Percentiles rank a stretch among this genome's conserved stretches.
Conservation (phyloP, 805 yeast species). For the Ogataea populi-albae region DNA sequence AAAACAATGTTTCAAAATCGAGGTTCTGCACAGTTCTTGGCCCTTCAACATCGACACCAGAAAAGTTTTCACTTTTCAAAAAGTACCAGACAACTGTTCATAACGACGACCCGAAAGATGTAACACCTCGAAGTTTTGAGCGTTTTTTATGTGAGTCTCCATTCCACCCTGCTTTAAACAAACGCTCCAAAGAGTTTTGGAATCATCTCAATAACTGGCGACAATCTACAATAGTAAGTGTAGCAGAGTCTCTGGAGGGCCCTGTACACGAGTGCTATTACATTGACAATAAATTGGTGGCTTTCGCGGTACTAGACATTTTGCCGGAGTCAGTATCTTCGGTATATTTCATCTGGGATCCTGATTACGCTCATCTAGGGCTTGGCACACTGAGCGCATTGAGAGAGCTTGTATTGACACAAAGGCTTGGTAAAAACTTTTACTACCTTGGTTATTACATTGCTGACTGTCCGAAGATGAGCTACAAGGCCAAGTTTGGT, state of each 20-base stretch:
- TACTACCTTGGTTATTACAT: slow-evolving; percentile 82
- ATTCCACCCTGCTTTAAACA: slow-evolving; percentile 35
- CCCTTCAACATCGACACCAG: slow-evolving; percentile 48
- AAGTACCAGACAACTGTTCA: slow-evolving; percentile 75
- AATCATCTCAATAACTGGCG: slow-evolving; percentile 40
- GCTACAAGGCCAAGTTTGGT: slow-evolving; percentile 74
- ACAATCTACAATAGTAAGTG: slow-evolving; percentile 11
- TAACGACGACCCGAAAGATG: slow-evolving; percentile 50
- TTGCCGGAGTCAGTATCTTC: slow-evolving; percentile 76
- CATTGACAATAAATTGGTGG: slow-evolving; percentile 58
- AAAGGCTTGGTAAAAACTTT: slow-evolving; percentile 45
- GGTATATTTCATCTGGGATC: slow-evolving; percentile 87
- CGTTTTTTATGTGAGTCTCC: slow-evolving; percentile 72
- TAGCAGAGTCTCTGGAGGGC: slow-evolving; percentile 38
- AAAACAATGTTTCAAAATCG: slow-evolving; percentile 8
- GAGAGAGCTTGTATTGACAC: slow-evolving; percentile 59
- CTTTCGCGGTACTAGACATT: slow-evolving; percentile 73
- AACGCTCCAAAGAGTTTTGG: slow-evolving; percentile 39
- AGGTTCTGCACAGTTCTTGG: slow-evolving; percentile 46
- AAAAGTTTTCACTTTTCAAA: slow-evolving; percentile 60
- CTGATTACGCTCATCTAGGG: slow-evolving; percentile 64
- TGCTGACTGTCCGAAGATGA: slow-evolving; percentile 78
- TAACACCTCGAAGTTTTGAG: slow-evolving; percentile 47
- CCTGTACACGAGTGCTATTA: slow-evolving; percentile 81
- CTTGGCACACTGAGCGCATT: slow-evolving; percentile 78